Percentiles rank a stretch among this genome's conserved stretches.
These are phyloP conservation scores for Suillus occidentalis DNA, from an alignment of 768 basidiomycete species.

Conservation along the genomic window DNA sequence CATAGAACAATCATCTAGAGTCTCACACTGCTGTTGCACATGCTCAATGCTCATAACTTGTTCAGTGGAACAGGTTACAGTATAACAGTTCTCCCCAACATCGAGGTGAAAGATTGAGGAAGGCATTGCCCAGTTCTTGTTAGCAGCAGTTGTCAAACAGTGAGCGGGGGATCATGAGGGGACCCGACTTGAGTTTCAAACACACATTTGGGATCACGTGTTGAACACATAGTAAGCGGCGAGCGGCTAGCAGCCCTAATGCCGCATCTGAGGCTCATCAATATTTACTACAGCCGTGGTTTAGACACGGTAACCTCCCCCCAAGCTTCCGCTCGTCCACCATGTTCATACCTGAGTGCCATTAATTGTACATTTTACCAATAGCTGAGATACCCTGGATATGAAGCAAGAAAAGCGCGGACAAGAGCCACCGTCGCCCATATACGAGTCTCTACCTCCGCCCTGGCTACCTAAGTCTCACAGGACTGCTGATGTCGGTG, in stretches of 20 bases:
- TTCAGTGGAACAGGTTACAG: too few species aligned
- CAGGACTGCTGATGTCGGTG: conserved; percentile 68
- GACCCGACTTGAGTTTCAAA: too few species aligned
- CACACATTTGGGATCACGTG: not conserved
- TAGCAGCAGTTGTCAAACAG: too few species aligned
- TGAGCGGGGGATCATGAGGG: too few species aligned
- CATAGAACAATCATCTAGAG: too few species aligned
- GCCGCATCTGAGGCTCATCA: not conserved
- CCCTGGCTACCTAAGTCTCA: conserved; percentile 72
- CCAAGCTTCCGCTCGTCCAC: not conserved
- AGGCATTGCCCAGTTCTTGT: too few species aligned
- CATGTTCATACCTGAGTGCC: conserved; percentile 3
- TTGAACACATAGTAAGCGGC: not conserved
- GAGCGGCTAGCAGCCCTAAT: not conserved
- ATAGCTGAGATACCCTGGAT: not conserved
- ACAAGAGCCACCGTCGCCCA: conserved; percentile 35
- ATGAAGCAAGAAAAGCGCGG: conserved; percentile 23
- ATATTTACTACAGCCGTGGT: not conserved
- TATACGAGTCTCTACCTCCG: conserved; percentile 70
- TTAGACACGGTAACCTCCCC: not conserved
- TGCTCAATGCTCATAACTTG: too few species aligned
- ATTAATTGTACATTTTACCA: conserved; percentile 1
- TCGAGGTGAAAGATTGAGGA: too few species aligned
- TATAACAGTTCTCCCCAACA: too few species aligned
- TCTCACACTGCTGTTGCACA: too few species aligned